Conservation (phyloP, 2,329 filamentous ascomycete species). For the Hypoxylon sp. region DNA sequence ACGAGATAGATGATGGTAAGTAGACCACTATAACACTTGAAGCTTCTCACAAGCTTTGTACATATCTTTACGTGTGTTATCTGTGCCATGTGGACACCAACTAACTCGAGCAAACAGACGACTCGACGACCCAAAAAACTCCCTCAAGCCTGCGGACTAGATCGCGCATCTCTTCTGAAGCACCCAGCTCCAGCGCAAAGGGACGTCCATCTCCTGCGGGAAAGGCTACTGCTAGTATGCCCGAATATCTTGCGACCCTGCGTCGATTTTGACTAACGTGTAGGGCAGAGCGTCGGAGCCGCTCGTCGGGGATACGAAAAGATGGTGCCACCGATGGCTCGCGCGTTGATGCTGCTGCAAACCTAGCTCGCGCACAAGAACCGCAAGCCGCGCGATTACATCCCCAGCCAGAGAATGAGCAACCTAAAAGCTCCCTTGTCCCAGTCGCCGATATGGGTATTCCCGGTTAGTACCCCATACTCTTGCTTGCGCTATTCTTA, state of each 20-base stretch:
- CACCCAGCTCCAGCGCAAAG: conserved; percentile 44
- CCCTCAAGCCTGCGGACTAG: conserved; percentile 41
- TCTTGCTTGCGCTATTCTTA: neutral
- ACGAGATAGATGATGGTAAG: conserved; percentile 49
- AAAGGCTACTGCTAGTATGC: conserved; percentile 44
- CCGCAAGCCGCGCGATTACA: conserved; percentile 39
- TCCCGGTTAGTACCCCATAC: conserved; percentile 40
- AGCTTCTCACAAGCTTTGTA: neutral
- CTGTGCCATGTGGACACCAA: neutral
- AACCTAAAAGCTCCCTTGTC: conserved; percentile 33
- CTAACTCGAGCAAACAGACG: conserved; percentile 41
- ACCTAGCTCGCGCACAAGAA: conserved; percentile 40
- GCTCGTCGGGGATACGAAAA: conserved; percentile 37
- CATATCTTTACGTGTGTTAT: neutral
- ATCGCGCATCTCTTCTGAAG: conserved; percentile 47
- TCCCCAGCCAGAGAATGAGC: conserved; percentile 29
- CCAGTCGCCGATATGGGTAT: conserved; percentile 52
- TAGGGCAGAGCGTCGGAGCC: conserved; percentile 47
- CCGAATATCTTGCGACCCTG: neutral
- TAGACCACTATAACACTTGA: neutral
- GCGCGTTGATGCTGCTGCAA: conserved; percentile 39
- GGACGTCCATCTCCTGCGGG: conserved; percentile 35
- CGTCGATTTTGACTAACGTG: conserved; percentile 19
- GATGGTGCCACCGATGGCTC: conserved; percentile 28
- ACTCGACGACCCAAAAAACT: conserved; percentile 41